phyloP scores from a whole-genome alignment of 371 early-diverging fungal species.

The Zychaea mexicana region DNA sequence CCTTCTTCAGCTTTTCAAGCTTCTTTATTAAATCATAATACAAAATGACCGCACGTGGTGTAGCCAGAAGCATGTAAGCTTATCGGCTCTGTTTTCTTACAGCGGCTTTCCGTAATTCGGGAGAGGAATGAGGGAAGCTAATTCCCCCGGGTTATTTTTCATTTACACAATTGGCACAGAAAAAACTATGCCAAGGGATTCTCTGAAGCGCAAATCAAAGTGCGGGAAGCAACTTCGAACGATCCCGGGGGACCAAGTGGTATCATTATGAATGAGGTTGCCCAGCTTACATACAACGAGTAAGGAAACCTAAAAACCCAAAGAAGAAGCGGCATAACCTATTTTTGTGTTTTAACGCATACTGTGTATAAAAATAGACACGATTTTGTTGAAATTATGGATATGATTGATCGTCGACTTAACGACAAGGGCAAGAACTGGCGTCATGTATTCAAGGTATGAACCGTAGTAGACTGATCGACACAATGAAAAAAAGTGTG shows the following conservation, averaged over 20 bases:
- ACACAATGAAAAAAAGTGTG: no score
- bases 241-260: slow-evolving; percentile 88
- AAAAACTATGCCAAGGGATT: slow-evolving; percentile 97
- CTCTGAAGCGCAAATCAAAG: slow-evolving; percentile 94
- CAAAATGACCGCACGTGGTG: slow-evolving; percentile 48
- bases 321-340: background rate
- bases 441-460: slow-evolving; percentile 98
- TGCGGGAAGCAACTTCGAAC: slow-evolving; percentile 93
- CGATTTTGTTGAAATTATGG: slow-evolving; percentile 95
- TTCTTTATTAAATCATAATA: slow-evolving; percentile 18
- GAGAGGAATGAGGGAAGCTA: background rate
- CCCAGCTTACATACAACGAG: slow-evolving; percentile 85
- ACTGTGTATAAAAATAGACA: slow-evolving; percentile 56
- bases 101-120: no score
- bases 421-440: slow-evolving; percentile 98
- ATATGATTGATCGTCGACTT: slow-evolving; percentile 95
- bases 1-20: slow-evolving; percentile 42
- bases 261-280: slow-evolving; percentile 86
- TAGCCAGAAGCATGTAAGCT: slow-evolving; percentile 50
- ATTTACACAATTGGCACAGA: slow-evolving; percentile 51
- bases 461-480: no score
- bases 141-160: background rate
- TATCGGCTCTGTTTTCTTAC: background rate
- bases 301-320: slow-evolving; percentile 43
- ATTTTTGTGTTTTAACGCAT: background rate